These are phyloP conservation scores for Nyctanthes arbortristis DNA, from an alignment of 257 asterid genomes.

Conservation along the genomic window DNA sequence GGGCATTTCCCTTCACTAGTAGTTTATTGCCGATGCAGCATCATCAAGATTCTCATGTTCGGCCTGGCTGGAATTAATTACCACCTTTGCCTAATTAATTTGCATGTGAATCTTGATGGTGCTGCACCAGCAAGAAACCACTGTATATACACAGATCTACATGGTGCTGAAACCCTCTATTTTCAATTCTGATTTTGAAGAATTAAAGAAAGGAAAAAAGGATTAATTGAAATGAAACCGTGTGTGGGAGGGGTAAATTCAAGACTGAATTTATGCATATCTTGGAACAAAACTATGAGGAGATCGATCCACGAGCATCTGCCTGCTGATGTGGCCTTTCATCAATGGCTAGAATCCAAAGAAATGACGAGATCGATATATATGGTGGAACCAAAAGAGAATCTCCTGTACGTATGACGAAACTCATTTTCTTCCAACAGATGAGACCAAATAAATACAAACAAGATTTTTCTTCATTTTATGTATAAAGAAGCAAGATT, in stretches of 20 bases:
- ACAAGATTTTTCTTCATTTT: neutral
- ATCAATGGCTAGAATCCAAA: neutral
- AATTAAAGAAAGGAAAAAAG: no score
- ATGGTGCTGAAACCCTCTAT: neutral
- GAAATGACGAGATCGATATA: neutral
- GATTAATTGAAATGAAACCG: no score
- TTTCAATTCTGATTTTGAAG: neutral
- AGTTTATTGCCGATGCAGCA: slow-evolving; percentile 58
- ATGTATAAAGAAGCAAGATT: neutral
- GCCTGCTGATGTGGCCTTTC: neutral
- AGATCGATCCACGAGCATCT: neutral
- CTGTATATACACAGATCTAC: slow-evolving; percentile 24
- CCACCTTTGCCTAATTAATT: slow-evolving; percentile 23
- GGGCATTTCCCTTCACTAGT: slow-evolving; percentile 26
- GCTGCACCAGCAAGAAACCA: slow-evolving; percentile 49
- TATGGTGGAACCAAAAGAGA: slow-evolving; percentile 11
- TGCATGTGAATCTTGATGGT: slow-evolving; percentile 59
- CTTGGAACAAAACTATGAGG: neutral
- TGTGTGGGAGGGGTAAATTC: neutral
- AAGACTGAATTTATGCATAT: neutral
- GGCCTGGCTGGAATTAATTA: slow-evolving; percentile 9
- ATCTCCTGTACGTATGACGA: slow-evolving; percentile 17
- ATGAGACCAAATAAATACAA: slow-evolving; percentile 11
- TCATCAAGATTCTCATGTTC: slow-evolving; percentile 59
- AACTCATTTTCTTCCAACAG: slow-evolving; percentile 12